phyloP scores from a whole-genome alignment of 2,329 filamentous ascomycete genomes.

The Pseudocercospora cruenta region DNA sequence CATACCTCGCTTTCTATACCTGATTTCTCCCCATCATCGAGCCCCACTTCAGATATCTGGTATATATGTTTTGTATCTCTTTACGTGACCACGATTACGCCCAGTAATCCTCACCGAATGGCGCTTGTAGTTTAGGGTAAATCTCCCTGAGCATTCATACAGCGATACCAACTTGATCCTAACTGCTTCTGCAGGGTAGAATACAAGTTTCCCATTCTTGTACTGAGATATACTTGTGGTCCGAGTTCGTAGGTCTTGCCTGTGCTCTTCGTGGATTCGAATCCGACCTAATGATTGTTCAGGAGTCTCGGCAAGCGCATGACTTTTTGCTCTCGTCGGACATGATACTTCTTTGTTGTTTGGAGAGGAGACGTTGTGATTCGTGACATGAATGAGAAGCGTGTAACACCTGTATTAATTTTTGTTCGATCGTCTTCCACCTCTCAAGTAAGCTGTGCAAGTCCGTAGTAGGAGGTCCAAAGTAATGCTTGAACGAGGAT shows the following conservation, averaged over 20 bases:
- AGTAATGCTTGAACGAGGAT: too few relatives aligned
- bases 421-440: too few relatives aligned
- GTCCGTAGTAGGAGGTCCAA: too few relatives aligned
- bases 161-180: background rate
- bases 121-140: slow-evolving; percentile 10
- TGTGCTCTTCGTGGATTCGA: too few relatives aligned
- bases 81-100: background rate
- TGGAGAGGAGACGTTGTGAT: too few relatives aligned
- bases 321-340: background rate
- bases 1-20: background rate
- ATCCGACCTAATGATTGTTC: background rate
- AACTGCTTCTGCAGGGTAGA: slow-evolving; percentile 4
- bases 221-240: slow-evolving; percentile 10
- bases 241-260: slow-evolving; percentile 1
- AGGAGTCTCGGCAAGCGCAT: slow-evolving; percentile 6
- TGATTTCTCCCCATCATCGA: background rate
- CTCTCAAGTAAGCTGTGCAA: too few relatives aligned
- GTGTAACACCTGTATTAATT: too few relatives aligned
- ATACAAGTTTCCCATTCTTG: slow-evolving; percentile 9
- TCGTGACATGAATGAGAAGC: too few relatives aligned
- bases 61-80: background rate
- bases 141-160: background rate
- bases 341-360: too few relatives aligned
- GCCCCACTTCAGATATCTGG: background rate
- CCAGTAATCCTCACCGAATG: background rate